Base-by-base conservation (phyloP, 2,329 filamentous ascomycete species). In the Aspergillus luchuensis region DNA sequence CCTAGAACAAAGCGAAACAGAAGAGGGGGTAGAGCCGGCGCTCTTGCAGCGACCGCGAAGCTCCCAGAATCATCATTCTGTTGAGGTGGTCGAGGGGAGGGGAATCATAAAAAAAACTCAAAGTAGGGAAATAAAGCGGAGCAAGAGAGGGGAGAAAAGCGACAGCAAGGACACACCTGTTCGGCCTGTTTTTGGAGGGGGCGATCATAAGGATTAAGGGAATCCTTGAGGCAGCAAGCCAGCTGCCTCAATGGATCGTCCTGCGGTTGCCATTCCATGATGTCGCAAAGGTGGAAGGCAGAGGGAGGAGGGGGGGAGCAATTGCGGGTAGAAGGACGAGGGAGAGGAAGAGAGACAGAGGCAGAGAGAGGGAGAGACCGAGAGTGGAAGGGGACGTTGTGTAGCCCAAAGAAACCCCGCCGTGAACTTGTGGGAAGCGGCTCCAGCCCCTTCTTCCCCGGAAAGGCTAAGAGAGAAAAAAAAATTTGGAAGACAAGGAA, bases 231-330 rank as follows among this genome's bases (percentile, higher is more conserved):
- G 79, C 89, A 97, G 73, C 89, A 86, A 68, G 92, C 90, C 67
- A 99, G 87, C 85, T 97, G 93, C 83, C 85, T 86, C 82, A 99
- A 84, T 76, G 90, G 92, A 83, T 93, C 91, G 72, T 89, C 87
- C 72, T 91, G 84, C 64, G 95, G 95, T 82, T 96, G 91, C 95
- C 95, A 99, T 78, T 89, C 87, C 93, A 97, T 97, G 54, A 53
- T 67, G 56, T 36, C 55, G 57, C 50, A 43, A 56, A 23, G 17
- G 39, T 21, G 43, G 56, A 49, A 17, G 33, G 51, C 38, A 53
- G 47, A 55, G 49, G 49, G 11, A 15, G 28, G 33, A 36, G 28
- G 25, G 25, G 50, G 54, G 57, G 33, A 58, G 53, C 36, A 58
- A 57, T 57, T 45, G 55, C 55, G 57, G 58, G 61, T 51, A 58